These are phyloP conservation scores for Leptomonas seymouri DNA, from an alignment of 208 protist species.

Conservation along the genomic window DNA sequence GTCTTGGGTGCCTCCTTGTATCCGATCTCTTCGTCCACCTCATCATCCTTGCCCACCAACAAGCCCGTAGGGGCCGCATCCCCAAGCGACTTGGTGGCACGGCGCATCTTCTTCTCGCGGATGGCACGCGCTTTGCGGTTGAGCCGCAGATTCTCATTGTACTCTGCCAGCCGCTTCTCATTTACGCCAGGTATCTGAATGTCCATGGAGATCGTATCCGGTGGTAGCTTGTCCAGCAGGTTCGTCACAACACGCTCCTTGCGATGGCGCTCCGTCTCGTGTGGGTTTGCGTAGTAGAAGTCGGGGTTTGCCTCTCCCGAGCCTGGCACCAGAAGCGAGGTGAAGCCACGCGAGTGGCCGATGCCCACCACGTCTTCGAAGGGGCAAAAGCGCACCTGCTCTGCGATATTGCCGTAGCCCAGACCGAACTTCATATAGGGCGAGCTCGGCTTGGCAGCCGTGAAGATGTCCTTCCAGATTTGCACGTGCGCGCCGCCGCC, in stretches of 20 bases:
- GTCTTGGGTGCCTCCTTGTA: conserved; percentile 79
- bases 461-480: conserved; percentile 90
- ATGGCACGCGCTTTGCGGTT: conserved; percentile 83
- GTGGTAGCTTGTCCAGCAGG: conserved; percentile 93
- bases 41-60: conserved; percentile 62
- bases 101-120: conserved; percentile 84
- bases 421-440: conserved; percentile 89
- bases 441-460: conserved; percentile 62
- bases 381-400: conserved; percentile 82
- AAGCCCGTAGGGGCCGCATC: conserved; percentile 26
- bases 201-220: conserved; percentile 92
- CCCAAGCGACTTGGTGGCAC: conserved; percentile 57
- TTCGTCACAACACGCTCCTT: conserved; percentile 87
- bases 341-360: conserved; percentile 89
- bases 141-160: conserved; percentile 83
- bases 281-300: conserved; percentile 94
- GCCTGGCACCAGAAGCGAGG: conserved; percentile 87
- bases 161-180: conserved; percentile 74
- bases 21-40: conserved; percentile 86
- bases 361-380: conserved; percentile 93
- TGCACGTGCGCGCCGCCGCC: conserved; percentile 81
- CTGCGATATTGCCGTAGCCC: conserved; percentile 87
- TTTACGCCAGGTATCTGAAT: conserved; percentile 87
- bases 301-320: conserved; percentile 92
- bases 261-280: conserved; percentile 91